Conservation (phyloP, 2,329 filamentous ascomycete species). For the Torrubiella hemipterigena region DNA sequence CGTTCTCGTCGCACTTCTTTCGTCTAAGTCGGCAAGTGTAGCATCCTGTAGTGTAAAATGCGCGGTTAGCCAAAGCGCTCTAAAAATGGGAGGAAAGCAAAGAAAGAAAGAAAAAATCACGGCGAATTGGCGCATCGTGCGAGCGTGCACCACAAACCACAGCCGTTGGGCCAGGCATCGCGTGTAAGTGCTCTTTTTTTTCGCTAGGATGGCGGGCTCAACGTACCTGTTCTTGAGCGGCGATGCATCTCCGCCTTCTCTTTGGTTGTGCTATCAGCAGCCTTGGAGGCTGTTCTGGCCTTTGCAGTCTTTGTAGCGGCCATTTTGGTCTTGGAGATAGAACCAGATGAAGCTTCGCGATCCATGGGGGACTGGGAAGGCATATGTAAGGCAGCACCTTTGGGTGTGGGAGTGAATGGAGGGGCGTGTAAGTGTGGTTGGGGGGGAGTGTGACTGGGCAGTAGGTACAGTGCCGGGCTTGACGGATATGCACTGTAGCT, state of each 20-base stretch:
- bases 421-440: conserved; percentile 13
- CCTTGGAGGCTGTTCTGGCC: conserved; percentile 44
- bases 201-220: conserved; percentile 8
- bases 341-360: conserved; percentile 34
- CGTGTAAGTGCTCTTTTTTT: conserved; percentile 23
- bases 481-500: too few relatives aligned
- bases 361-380: conserved; percentile 53
- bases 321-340: conserved; percentile 44
- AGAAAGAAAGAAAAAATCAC: conserved; percentile 3
- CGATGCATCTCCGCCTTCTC: conserved; percentile 80
- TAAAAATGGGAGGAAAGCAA: not conserved
- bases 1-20: conserved; percentile 59
- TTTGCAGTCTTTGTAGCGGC: conserved; percentile 47
- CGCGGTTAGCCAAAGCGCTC: conserved; percentile 15
- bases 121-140: too few relatives aligned
- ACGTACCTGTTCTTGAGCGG: conserved; percentile 85
- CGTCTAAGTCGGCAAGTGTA: conserved; percentile 56
- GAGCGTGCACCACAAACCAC: too few relatives aligned
- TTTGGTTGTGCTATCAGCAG: conserved; percentile 42
- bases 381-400: conserved; percentile 43
- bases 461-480: conserved; percentile 2
- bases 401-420: conserved; percentile 13
- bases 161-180: conserved; percentile 9
- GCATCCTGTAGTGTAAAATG: conserved; percentile 37
- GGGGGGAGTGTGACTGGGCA: conserved; percentile 7